Conservation (phyloP, 345 rosid genomes). For the Kandelia obovata region DNA sequence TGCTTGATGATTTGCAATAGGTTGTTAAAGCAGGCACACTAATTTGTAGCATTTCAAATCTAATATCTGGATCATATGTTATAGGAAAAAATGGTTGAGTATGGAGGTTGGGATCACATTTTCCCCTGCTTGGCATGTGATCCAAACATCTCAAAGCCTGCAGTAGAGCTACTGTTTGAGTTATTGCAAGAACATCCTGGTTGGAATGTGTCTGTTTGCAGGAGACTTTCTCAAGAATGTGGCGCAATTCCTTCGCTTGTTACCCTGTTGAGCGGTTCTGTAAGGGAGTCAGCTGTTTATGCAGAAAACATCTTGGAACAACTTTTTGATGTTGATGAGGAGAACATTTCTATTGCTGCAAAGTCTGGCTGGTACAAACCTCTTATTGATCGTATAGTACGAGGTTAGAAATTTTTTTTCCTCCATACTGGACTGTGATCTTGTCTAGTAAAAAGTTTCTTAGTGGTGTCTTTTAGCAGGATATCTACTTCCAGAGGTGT, state of each 20-base stretch:
- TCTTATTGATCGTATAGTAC: constrained; percentile 45
- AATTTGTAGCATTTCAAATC: not conserved
- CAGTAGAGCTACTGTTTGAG: constrained; percentile 54
- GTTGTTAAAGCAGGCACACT: not conserved
- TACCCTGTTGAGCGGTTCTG: constrained; percentile 50
- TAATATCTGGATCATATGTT: constrained; percentile 16
- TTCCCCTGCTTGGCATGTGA: constrained; percentile 53
- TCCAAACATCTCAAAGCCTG: constrained; percentile 48
- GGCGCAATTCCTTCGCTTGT: constrained; percentile 54
- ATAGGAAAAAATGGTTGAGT: constrained; percentile 48
- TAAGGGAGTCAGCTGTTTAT: constrained; percentile 44
- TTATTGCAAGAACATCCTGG: constrained; percentile 57
- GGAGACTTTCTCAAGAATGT: constrained; percentile 52
- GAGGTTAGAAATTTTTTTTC: constrained; percentile 40
- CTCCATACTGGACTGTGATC: not conserved
- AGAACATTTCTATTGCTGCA: constrained; percentile 51
- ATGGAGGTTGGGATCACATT: constrained; percentile 53
- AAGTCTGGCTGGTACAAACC: constrained; percentile 64
- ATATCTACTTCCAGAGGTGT: too few relatives aligned
- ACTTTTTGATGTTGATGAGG: constrained; percentile 56
- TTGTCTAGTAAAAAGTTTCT: too few relatives aligned
- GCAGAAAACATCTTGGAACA: constrained; percentile 47
- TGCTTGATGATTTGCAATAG: not conserved
- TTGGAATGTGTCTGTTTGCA: constrained; percentile 49
- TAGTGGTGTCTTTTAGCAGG: too few relatives aligned